A percentile compares a stretch with the other conserved stretches of the same genome.
Conservation (phyloP, 371 early-diverging fungal species). For the Mucor mucedo region DNA sequence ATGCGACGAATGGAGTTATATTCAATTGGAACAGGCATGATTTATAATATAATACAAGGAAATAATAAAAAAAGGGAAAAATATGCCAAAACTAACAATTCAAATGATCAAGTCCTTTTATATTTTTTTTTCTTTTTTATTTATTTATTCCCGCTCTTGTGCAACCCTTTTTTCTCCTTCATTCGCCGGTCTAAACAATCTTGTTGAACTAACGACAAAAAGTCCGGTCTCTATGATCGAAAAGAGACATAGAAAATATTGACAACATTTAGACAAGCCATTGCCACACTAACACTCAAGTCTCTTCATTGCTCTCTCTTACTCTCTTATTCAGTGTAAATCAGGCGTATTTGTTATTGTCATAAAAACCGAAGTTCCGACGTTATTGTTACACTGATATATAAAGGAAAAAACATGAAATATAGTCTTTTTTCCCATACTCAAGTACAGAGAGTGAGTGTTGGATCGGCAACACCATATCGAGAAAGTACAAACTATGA, state of each 20-base stretch:
- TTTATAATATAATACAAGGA: background rate
- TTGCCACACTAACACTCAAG: background rate
- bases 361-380: slow-evolving; percentile 15
- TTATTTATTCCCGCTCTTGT: slow-evolving; percentile 10
- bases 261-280: slow-evolving; percentile 7
- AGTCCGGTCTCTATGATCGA: slow-evolving; percentile 3
- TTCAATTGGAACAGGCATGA: slow-evolving; percentile 52
- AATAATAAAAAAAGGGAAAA: slow-evolving; percentile 13
- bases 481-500: slow-evolving; percentile 6
- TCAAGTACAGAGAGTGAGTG: background rate
- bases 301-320: too few species aligned
- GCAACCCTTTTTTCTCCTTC: background rate
- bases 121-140: background rate
- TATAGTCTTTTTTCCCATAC: background rate
- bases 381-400: slow-evolving; percentile 7
- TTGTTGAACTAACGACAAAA: slow-evolving; percentile 17
- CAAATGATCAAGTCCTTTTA: slow-evolving; percentile 21
- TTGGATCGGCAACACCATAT: slow-evolving; percentile 19
- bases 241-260: background rate
- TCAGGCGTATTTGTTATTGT: background rate
- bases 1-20: slow-evolving; percentile 41
- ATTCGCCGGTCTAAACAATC: slow-evolving; percentile 10
- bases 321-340: background rate
- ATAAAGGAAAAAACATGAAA: too few species aligned
- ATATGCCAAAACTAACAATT: slow-evolving; percentile 3